phyloP scores from a whole-genome alignment of 2,329 filamentous ascomycete species.

The Westerdykella aurantiaca region DNA sequence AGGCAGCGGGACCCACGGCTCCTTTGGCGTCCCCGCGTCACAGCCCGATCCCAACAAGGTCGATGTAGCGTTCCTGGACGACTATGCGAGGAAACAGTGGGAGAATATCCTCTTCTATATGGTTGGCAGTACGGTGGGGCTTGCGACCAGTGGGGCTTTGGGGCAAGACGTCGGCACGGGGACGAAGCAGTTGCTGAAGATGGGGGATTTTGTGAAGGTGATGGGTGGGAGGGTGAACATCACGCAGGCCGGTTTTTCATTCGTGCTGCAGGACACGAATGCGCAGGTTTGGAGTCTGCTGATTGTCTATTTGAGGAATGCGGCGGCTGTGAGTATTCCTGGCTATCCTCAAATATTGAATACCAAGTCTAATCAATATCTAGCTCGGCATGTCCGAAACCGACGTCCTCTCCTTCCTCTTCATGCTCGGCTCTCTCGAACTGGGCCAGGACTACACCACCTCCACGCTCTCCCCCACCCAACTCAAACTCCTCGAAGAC shows the following conservation, averaged over 20 bases:
- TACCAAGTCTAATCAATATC: conserved; percentile 2
- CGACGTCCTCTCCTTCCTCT: conserved; percentile 92
- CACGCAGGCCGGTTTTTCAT: conserved; percentile 89
- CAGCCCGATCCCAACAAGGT: conserved; percentile 58
- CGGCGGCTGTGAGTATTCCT: conserved; percentile 49
- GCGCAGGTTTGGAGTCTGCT: conserved; percentile 95
- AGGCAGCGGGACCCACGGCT: conserved; percentile 76
- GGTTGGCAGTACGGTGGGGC: conserved; percentile 64
- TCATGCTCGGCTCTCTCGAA: conserved; percentile 88
- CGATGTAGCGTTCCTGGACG: conserved; percentile 68
- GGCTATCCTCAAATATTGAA: background rate
- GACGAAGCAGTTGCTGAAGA: conserved; percentile 77
- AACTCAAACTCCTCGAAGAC: conserved; percentile 82
- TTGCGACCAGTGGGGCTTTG: conserved; percentile 37
- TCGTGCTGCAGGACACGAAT: conserved; percentile 89
- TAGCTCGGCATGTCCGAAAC: conserved; percentile 73
- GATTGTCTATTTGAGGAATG: conserved; percentile 85
- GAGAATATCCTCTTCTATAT: conserved; percentile 95
- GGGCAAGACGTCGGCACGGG: conserved; percentile 48
- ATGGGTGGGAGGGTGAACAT: conserved; percentile 59
- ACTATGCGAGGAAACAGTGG: conserved; percentile 84
- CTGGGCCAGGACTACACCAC: conserved; percentile 89
- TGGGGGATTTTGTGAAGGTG: conserved; percentile 71
- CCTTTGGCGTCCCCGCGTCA: conserved; percentile 80
- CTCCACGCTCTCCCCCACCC: conserved; percentile 70